Base-by-base conservation (phyloP, 768 basidiomycete species). In the Amylocystis lapponica region DNA sequence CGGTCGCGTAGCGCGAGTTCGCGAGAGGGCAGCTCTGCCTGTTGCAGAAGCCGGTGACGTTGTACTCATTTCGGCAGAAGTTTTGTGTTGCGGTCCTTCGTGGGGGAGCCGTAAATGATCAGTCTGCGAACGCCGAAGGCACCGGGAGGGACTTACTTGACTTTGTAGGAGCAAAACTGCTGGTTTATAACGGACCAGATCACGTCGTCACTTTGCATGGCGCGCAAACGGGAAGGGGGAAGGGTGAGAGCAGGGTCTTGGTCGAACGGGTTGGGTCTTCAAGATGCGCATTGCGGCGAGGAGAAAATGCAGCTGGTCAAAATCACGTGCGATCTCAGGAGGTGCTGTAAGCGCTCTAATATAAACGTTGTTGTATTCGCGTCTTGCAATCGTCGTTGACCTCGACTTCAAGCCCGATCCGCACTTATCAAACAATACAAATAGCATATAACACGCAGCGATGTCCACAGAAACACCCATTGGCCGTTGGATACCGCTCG, bases 91-190 rank as follows among this genome's bases (percentile, higher is more conserved):
- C 71, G 1, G 95, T 95, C 65, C 93, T 95, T 61, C 12, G 35
- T 11, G 23, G 31, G 13, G 46, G 26, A 34, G 33, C 27, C 12
- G 48, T 26, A n/a, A 9, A 12, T 6, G 33, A 41, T 52, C 43
- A 48, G 22, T 14, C 41, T 53, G 40, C 48, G 50, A 36, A 39
- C 14, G 17, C 16, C 22, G 25, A 25, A 14, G 38, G 21, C 30
- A 8, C 22, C 39, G 12, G 21, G 14, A 8, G 4, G 22, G 9
- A 71, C 89, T 61, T 55, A 94, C 95, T 95, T 98, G 74, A 99
- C 94, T 86, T 97, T 98, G 67, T 95, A 99, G 0, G 95, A 96
- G 71, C 96, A 99, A 65, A 97, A 97, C 56, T 92, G 90, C 44
- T 79, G 76, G 66, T 90, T 91, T 61, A 94, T 92, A 23, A 93